phyloP scores from a whole-genome alignment of 1,139 yeast species.

The Nakaseomyces nivariensis region DNA sequence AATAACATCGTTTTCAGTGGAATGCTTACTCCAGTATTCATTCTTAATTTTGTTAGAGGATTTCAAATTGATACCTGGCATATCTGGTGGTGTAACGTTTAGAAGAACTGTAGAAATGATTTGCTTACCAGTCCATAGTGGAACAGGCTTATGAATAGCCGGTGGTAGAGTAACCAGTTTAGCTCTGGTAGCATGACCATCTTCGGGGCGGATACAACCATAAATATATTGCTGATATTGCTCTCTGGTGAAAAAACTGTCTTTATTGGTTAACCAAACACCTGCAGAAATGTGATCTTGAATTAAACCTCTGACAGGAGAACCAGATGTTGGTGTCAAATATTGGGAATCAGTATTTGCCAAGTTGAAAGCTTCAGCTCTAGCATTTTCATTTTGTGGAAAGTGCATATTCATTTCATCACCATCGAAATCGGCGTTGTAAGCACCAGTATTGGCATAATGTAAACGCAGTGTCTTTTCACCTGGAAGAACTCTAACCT shows the following conservation, averaged over 20 bases:
- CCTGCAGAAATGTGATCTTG: constrained; percentile 99
- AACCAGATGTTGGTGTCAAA: constrained; percentile 94
- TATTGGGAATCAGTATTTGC: constrained; percentile 97
- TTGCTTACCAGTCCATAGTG: constrained; percentile 99
- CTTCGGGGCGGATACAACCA: constrained; percentile 94
- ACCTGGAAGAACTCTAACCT: constrained; percentile 91
- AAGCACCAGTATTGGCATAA: constrained; percentile 98
- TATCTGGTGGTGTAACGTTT: constrained; percentile 74
- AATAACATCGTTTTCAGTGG: constrained; percentile 76
- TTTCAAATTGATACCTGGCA: constrained; percentile 81
- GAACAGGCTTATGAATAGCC: constrained; percentile 73
- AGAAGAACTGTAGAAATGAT: constrained; percentile 80
- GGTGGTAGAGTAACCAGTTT: constrained; percentile 82
- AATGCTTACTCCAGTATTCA: constrained; percentile 87
- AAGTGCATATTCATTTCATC: constrained; percentile 99
- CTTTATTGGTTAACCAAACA: constrained; percentile 93
- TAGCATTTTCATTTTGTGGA: constrained; percentile 97
- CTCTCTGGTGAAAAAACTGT: constrained; percentile 82
- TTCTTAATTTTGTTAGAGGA: constrained; percentile 85
- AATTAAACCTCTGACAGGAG: constrained; percentile 96
- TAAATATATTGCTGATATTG: constrained; percentile 88
- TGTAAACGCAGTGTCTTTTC: constrained; percentile 95
- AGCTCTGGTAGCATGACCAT: constrained; percentile 79
- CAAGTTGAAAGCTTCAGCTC: constrained; percentile 88
- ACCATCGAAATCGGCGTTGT: constrained; percentile 99